Percentiles rank a stretch among this genome's conserved stretches.
Evolutionary conservation across 495 filamentous ascomycete species (phyloP).

Genomic region (Evernia prunastri): DNA sequence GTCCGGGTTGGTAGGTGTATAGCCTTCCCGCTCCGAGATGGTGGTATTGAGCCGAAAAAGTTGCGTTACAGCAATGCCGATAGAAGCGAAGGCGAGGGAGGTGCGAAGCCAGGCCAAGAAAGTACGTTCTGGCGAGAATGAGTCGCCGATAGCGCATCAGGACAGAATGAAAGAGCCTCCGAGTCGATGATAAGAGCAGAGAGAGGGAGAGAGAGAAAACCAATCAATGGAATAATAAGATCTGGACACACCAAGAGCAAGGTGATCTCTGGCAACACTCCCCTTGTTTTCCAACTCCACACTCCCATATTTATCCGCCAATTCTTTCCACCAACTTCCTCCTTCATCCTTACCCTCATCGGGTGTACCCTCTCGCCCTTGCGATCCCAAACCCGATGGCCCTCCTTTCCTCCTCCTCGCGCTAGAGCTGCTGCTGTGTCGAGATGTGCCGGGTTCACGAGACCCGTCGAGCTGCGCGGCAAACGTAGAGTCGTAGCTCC

Average conservation of each 20-base stretch:
- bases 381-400: neutral
- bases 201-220: neutral
- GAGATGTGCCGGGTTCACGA: neutral
- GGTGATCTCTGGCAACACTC: slow-evolving; percentile 87
- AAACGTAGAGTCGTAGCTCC: slow-evolving; percentile 15
- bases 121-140: slow-evolving; percentile 63
- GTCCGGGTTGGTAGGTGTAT: slow-evolving; percentile 24
- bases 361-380: neutral
- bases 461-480: neutral
- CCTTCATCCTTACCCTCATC: slow-evolving; percentile 17
- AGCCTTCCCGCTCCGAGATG: slow-evolving; percentile 35
- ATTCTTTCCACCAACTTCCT: slow-evolving; percentile 43
- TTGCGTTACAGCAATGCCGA: slow-evolving; percentile 94
- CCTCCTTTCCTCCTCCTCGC: slow-evolving; percentile 9
- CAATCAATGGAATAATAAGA: slow-evolving; percentile 4
- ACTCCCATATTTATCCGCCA: slow-evolving; percentile 65
- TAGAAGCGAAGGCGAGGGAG: slow-evolving; percentile 90
- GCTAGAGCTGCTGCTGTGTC: slow-evolving; percentile 10
- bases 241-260: slow-evolving; percentile 69
- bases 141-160: neutral
- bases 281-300: slow-evolving; percentile 96
- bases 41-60: slow-evolving; percentile 87
- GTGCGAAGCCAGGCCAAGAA: slow-evolving; percentile 97
- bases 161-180: neutral
- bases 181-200: neutral